Base-by-base conservation (phyloP, 441 rosid species). In the Syzygium malaccense region DNA sequence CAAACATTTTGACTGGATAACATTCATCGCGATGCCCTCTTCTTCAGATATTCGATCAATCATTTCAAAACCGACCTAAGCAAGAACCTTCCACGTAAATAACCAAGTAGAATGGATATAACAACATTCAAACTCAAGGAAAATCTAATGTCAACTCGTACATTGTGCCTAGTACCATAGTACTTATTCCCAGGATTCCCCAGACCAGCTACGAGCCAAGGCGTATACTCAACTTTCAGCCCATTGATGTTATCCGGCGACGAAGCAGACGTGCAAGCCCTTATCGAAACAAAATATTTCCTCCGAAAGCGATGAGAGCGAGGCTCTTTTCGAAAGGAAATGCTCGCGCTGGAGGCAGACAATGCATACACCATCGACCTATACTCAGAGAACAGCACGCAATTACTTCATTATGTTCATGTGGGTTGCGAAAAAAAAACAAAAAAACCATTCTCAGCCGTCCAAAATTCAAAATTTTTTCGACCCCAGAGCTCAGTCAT, bases 141-240 rank as follows among this genome's bases (percentile, higher is more conserved):
- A 33, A 75, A 88, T 91, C 51, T n/a, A 1, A 37, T 37, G 83
- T 20, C 83, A 75, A 41, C n/a, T 23, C 83, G 10, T 96, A 97
- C 98, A 93, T 96, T 97, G 94, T 97, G 99, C 91, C 99, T 91
- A 55, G 98, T 96, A 91, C 99, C 99, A 66, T 94, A 94, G 94
- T 96, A 97, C 96, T 97, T 97, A 90, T 90, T 96, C 87, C 99
- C 99, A 14, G 99, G 99, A 91, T 97, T 96, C 9, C 99, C 99
- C 93, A 96, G 89, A 37, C 99, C 99, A 64, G 95, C 99, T 89
- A 97, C 91, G 66, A 96, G 94, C 98, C 99, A 97, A 55, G 97
- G 99, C 23, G 99, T 96, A 66, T 95, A 96, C 92, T 97, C 99
- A 83, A 94, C 91, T 93, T 94, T 91, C 91, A 91, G 91, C 80